These are phyloP conservation scores for Boletus eberwhitei DNA, from an alignment of 768 basidiomycete genomes.

Conservation along the genomic window DNA sequence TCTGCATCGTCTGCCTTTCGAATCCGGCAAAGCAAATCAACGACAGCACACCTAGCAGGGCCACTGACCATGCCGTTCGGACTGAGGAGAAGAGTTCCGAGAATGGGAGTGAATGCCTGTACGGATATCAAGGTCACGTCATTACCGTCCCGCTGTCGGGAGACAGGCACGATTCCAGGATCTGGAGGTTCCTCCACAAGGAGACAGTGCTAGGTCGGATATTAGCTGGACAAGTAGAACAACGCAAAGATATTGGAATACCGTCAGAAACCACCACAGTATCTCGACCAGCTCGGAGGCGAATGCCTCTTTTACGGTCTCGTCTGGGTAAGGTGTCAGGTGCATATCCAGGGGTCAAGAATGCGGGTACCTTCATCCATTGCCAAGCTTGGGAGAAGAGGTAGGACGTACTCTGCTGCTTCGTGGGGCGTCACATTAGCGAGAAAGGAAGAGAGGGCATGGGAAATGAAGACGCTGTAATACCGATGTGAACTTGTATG, in stretches of 20 bases:
- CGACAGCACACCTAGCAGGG: conserved; percentile 70
- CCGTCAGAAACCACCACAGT: conserved; percentile 92
- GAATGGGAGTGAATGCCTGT: conserved; percentile 86
- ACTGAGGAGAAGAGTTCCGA: conserved; percentile 84
- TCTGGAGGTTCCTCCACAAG: conserved; percentile 47
- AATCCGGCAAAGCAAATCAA: conserved; percentile 72
- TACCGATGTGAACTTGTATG: conserved; percentile 29
- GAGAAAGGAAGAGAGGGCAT: conserved; percentile 77
- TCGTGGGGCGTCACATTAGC: conserved; percentile 77
- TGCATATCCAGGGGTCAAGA: neutral
- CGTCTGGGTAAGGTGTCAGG: conserved; percentile 49
- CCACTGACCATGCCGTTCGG: conserved; percentile 71
- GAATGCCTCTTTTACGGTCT: conserved; percentile 84
- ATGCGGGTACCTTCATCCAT: conserved; percentile 69
- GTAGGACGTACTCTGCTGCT: conserved; percentile 89
- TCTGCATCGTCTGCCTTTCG: conserved; percentile 53
- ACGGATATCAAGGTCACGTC: conserved; percentile 57
- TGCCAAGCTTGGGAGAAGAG: conserved; percentile 80
- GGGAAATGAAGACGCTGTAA: conserved; percentile 74
- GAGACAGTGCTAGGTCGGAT: conserved; percentile 55
- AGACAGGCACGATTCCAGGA: conserved; percentile 9
- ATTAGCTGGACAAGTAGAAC: conserved; percentile 3
- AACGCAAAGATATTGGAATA: conserved; percentile 23
- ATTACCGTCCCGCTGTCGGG: conserved; percentile 10
- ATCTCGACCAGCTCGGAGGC: conserved; percentile 74